A percentile compares a stretch with the other conserved stretches of the same genome.
phyloP scores from a whole-genome alignment of 78 protist species.

The Tieghemostelium lacteum region DNA sequence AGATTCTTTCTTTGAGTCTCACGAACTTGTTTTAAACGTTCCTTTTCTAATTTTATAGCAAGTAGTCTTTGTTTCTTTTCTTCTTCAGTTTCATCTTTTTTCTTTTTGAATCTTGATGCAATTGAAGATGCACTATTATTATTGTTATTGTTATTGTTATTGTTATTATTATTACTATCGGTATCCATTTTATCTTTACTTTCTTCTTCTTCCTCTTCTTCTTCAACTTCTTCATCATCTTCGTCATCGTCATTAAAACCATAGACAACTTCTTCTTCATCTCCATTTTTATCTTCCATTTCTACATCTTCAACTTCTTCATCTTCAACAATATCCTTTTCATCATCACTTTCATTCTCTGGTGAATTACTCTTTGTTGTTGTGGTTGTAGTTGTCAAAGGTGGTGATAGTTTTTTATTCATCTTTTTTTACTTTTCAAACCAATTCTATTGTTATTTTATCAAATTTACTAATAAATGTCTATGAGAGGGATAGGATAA shows the following conservation, averaged over 20 bases:
- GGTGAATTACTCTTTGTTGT: neutral
- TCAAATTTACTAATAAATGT: no score
- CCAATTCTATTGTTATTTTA: no score
- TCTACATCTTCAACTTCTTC: neutral
- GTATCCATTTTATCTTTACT: slow-evolving; percentile 13
- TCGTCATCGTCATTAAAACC: neutral
- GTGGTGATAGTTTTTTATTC: no score
- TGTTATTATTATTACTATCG: neutral
- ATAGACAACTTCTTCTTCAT: neutral
- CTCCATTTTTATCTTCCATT: neutral
- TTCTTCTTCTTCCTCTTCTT: slow-evolving; percentile 16
- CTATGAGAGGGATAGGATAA: no score
- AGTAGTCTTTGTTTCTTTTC: slow-evolving; percentile 21
- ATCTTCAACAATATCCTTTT: neutral
- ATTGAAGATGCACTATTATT: slow-evolving; percentile 34
- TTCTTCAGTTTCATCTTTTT: slow-evolving; percentile 60
- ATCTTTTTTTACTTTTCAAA: no score
- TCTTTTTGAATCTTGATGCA: slow-evolving; percentile 21
- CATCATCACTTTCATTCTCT: neutral
- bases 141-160: slow-evolving; percentile 2
- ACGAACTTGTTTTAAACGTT: slow-evolving; percentile 31
- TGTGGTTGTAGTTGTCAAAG: neutral
- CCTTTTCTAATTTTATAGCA: slow-evolving; percentile 57
- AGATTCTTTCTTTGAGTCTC: slow-evolving; percentile 47
- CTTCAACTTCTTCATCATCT: slow-evolving; percentile 7